These are phyloP conservation scores for Aureobasidium namibiae DNA, from an alignment of 2,329 filamentous ascomycete genomes.

Conservation along the genomic window DNA sequence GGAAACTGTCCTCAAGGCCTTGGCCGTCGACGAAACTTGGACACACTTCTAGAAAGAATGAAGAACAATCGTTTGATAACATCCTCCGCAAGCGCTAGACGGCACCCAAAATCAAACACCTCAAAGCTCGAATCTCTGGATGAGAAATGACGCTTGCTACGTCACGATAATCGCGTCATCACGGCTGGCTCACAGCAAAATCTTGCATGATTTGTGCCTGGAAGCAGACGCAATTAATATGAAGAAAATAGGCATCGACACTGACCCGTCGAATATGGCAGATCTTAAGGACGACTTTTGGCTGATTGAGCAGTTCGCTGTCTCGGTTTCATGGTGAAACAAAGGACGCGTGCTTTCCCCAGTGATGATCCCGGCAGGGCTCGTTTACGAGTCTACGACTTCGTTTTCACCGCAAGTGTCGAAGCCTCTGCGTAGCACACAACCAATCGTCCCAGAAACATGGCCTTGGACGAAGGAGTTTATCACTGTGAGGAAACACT, in stretches of 20 bases:
- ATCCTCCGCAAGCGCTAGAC: no score
- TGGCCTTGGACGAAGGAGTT: not conserved
- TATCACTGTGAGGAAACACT: not conserved
- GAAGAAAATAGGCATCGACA: slow-evolving; percentile 10
- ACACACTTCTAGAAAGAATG: not conserved
- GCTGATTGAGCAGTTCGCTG: slow-evolving; percentile 5
- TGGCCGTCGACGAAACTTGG: not conserved
- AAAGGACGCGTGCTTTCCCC: not conserved
- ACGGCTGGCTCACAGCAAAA: not conserved
- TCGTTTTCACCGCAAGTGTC: not conserved
- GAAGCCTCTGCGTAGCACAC: not conserved
- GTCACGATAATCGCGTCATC: not conserved
- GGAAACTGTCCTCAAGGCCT: no score
- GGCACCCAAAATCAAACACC: no score
- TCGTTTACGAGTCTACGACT: not conserved
- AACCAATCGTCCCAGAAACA: not conserved
- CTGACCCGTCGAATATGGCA: not conserved
- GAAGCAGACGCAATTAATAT: not conserved
- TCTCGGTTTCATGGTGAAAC: not conserved
- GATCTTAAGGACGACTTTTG: not conserved
- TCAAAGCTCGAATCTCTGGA: not conserved
- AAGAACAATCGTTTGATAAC: not conserved
- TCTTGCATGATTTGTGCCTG: not conserved
- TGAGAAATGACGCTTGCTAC: no score
- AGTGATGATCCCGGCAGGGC: not conserved